A percentile compares a stretch with the other conserved stretches of the same genome.
Conservation (phyloP, 768 basidiomycete genomes). For the Dictyophora rubrovolvata region DNA sequence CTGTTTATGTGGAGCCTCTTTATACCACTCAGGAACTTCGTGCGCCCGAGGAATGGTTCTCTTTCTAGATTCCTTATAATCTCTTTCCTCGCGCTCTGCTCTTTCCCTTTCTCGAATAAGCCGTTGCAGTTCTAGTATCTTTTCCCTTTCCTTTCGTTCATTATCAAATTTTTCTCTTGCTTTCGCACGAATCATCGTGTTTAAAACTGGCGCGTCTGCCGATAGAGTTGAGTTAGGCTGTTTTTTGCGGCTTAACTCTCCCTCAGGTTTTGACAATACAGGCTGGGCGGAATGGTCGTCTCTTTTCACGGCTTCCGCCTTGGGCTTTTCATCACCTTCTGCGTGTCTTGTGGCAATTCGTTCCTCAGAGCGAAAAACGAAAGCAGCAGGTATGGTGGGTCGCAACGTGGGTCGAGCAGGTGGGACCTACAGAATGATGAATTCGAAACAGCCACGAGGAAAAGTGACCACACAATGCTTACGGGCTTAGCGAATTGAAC, state of each 20-base stretch:
- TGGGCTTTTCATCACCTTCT: slow-evolving; percentile 24
- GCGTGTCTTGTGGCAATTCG: slow-evolving; percentile 38
- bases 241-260: slow-evolving; percentile 25
- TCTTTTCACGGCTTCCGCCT: slow-evolving; percentile 15
- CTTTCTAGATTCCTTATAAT: slow-evolving; percentile 51
- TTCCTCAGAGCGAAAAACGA: slow-evolving; percentile 42
- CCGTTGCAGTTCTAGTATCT: slow-evolving; percentile 34
- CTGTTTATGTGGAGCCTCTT: slow-evolving; percentile 48
- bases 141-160: slow-evolving; percentile 44
- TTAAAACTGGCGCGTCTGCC: slow-evolving; percentile 32
- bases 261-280: slow-evolving; percentile 19
- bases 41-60: slow-evolving; percentile 58
- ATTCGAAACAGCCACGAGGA: background rate
- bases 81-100: slow-evolving; percentile 49
- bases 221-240: slow-evolving; percentile 44
- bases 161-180: slow-evolving; percentile 60
- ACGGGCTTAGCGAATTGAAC: slow-evolving; percentile 23
- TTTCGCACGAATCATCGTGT: slow-evolving; percentile 45
- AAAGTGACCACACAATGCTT: slow-evolving; percentile 13
- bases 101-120: slow-evolving; percentile 38
- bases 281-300: slow-evolving; percentile 16
- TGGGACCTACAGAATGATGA: slow-evolving; percentile 14
- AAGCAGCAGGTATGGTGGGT: slow-evolving; percentile 39
- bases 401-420: slow-evolving; percentile 17
- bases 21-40: slow-evolving; percentile 71